Base-by-base conservation (phyloP, 805 yeast genomes). In the Saccharomycopsis olivae region DNA sequence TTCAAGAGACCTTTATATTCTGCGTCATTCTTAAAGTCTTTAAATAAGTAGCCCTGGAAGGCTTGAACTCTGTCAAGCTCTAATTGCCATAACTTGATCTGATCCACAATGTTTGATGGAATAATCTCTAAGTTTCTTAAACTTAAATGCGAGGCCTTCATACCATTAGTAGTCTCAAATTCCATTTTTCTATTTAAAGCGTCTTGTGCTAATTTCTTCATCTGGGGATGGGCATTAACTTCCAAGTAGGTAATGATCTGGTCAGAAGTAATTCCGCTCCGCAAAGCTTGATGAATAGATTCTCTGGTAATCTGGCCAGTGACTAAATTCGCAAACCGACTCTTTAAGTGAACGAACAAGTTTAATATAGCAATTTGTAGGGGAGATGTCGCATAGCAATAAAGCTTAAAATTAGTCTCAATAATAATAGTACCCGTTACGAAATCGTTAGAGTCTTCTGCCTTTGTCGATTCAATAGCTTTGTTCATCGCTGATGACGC, bases 31-130 rank as follows among this genome's bases (percentile, higher is more conserved):
- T 78, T 66, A 57, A 92, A 92, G 51, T 89, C 96, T 42, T 85
- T 79, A 61, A 84, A 92, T 34, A 92, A 59, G 44, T 79, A 87
- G 0, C 99, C 99, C 21, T 78, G 85, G 37, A 75, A 82, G 1
- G 92, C 73, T 50, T 82, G 78, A 48, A 92, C 84, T 60, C 99
- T 73, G 57, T 92, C 97, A 62, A 88, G 61, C 56, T 92, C 99
- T 45, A 92, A 65, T 62, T 92, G 97, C 99, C 99, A 92, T 39
- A 92, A 66, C 55, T 78, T 79, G 51, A 92, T 84, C 57, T 92
- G 99, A 59, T 92, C 99, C 1, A 85, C 83, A n/a, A 92, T 95
- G 0, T 95, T 92, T 0, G 97, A 95, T 3, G 97, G 97, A 4
- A 83, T 57, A 10, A 92, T 64, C 19, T 46, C 47, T 25, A 46